Conservation (phyloP, 306 rosid species). For the Benincasa hispida region DNA sequence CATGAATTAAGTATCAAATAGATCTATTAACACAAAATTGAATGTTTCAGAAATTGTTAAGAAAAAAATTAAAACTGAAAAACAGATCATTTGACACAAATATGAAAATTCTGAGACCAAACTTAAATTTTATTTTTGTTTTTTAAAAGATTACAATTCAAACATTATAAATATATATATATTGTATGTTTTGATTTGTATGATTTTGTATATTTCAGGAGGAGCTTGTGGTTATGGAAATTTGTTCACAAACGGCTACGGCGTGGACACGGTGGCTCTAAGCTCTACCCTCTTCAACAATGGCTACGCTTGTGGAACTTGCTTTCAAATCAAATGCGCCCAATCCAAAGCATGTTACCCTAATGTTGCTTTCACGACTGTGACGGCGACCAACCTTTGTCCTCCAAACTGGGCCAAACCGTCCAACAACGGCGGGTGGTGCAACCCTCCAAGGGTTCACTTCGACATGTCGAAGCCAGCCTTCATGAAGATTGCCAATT, state of each 20-base stretch:
- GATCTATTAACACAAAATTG: too few species aligned
- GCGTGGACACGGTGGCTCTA: conserved; percentile 63
- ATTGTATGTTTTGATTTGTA: too few species aligned
- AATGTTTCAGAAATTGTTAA: too few species aligned
- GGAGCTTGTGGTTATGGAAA: conserved; percentile 95
- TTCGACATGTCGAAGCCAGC: conserved; percentile 91
- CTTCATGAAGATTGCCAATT: conserved; percentile 77
- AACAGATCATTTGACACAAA: too few species aligned
- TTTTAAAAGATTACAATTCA: too few species aligned
- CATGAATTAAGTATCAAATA: too few species aligned
- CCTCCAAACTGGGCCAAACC: conserved; percentile 73
- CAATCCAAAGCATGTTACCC: conserved; percentile 36
- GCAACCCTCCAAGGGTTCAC: conserved; percentile 77
- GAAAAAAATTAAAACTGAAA: too few species aligned
- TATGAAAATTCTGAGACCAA: too few species aligned
- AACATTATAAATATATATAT: too few species aligned
- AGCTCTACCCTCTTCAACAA: conserved; percentile 72
- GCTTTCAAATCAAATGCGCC: conserved; percentile 69
- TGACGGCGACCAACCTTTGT: conserved; percentile 83
- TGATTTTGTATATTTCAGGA: conserved; percentile 19
- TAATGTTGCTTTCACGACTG: conserved; percentile 36
- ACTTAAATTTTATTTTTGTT: too few species aligned
- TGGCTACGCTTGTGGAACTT: conserved; percentile 74
- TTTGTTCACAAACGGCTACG: conserved; percentile 61
- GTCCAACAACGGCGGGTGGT: conserved; percentile 79